Conservation (phyloP, 2,329 filamentous ascomycete genomes). For the Aspergillus ibericus region DNA sequence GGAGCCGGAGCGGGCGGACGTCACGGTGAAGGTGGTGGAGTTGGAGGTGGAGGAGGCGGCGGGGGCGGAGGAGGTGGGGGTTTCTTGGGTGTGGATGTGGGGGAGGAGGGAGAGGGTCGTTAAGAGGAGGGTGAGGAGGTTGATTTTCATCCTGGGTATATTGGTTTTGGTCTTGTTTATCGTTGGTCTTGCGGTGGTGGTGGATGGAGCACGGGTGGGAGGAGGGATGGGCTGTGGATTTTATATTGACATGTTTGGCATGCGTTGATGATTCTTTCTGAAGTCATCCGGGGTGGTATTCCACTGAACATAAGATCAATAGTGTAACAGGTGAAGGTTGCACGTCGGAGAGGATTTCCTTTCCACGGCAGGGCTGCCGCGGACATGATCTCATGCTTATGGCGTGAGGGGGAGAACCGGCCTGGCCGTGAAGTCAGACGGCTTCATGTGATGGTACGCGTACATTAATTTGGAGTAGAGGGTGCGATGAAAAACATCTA, state of each 20-base stretch:
- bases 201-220: neutral
- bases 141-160: neutral
- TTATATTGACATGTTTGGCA: neutral
- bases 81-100: neutral
- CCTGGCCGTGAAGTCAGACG: too few relatives aligned
- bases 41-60: neutral
- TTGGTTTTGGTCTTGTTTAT: neutral
- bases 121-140: neutral
- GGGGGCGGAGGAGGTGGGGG: neutral
- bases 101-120: neutral
- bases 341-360: neutral
- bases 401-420: neutral
- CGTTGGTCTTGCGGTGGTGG: neutral
- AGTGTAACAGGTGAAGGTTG: neutral
- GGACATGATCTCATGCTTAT: neutral
- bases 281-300: neutral
- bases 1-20: slow-evolving; percentile 46
- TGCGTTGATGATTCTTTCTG: neutral
- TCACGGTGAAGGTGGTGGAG: slow-evolving; percentile 40
- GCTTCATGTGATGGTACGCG: too few relatives aligned
- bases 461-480: too few relatives aligned
- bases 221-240: neutral
- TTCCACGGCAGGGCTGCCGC: neutral
- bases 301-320: neutral
- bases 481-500: too few relatives aligned